Conservation (phyloP, 2,329 filamentous ascomycete genomes). For the Diaporthe destruens region DNA sequence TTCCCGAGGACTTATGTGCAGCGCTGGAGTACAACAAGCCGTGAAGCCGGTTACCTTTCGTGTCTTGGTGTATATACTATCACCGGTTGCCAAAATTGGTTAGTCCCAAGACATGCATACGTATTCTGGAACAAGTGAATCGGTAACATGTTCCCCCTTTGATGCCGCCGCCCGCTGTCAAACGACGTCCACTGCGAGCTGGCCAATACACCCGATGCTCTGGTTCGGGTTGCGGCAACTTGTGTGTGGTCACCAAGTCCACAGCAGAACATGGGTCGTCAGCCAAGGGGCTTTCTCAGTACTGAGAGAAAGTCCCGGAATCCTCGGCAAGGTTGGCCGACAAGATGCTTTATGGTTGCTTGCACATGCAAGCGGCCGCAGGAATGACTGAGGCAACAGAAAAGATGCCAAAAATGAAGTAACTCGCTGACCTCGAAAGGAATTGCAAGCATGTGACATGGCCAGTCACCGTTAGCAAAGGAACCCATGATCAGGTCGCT, state of each 20-base stretch:
- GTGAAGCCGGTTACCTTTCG: background rate
- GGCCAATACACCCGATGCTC: constrained; percentile 6
- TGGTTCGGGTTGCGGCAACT: background rate
- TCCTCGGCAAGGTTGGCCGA: background rate
- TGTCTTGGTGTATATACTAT: background rate
- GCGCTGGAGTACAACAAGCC: background rate
- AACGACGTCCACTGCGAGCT: constrained; percentile 8
- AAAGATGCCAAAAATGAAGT: background rate
- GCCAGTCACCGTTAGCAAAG: background rate
- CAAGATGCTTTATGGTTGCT: background rate
- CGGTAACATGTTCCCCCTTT: background rate
- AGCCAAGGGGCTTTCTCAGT: background rate
- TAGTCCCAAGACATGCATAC: background rate
- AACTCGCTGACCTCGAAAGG: no score
- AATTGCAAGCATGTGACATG: constrained; percentile 24
- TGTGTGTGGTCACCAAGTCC: background rate
- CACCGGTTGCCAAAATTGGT: background rate
- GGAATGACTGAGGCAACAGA: background rate
- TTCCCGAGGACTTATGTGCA: background rate
- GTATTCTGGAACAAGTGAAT: constrained; percentile 3
- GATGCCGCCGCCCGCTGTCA: constrained; percentile 21
- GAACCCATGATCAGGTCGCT: background rate
- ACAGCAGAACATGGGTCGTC: background rate
- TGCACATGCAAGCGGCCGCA: background rate
- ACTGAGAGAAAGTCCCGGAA: background rate